Evolutionary conservation across 306 rosid genomes (phyloP), one percentile per base, ranked within the genome.

Genomic region (Malus asiatica): DNA sequence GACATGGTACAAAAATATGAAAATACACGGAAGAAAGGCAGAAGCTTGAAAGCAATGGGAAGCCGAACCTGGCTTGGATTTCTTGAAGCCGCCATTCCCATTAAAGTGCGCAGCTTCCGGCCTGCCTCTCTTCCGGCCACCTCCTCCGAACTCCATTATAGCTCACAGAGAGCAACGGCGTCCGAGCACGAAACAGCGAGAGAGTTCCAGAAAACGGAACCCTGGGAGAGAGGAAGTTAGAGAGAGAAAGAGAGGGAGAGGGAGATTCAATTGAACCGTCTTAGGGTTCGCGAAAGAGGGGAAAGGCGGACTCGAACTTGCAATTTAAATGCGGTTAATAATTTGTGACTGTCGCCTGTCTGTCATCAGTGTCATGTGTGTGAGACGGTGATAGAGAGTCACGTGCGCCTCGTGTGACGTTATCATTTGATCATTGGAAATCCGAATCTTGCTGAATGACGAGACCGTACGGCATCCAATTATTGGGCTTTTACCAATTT

Each of bases 31-130:
- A 18, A 44, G 42, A 15, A 42, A 18, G 67, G 60, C 11, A 19
- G 19, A 42, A 18, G 67, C 61, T 25, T 45, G 22, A 58, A 61
- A 66, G 52, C 0, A 38, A 22, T 57, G 25, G 11, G 40, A 74
- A 55, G 46, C 69, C 82, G 32, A 82, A 92, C 98, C 98, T 81
- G 86, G 83, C 72, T 81, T 82, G 74, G 77, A 85, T 85, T 84
- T 89, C 90, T 93, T 93, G 25, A 76, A 71, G 80, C 84, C 90
- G 52, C 89, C 98, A 87, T 90, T 93, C 76, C 91, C 94, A 75
- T 93, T 87, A 75, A 86, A 85, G 74, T 59, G n/a, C 12, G 86
- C n/a, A 73, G 82, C 79, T 66, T 87, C 93, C 22, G 40, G 75
- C 80, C 96, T 87, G 29, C 83, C 89, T 40, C 98, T 87, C 83